Conservation (phyloP, 352 stramenopile genomes). For the Phytophthora pini region DNA sequence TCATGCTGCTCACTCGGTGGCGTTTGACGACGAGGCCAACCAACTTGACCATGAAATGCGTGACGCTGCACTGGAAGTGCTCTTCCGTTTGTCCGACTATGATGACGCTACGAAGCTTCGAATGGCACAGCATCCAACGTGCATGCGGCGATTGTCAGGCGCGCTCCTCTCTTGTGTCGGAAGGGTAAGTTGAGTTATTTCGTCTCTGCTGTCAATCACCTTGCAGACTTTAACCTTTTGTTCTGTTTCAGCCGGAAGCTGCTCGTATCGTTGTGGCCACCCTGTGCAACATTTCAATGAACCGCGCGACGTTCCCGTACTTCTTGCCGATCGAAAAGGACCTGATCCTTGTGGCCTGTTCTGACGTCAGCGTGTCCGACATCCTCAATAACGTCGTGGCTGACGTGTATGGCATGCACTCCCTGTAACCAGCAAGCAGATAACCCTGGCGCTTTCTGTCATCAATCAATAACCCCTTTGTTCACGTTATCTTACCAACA, state of each 20-base stretch:
- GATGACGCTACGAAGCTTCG: conserved; percentile 73
- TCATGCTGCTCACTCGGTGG: conserved; percentile 25
- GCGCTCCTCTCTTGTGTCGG: conserved; percentile 75
- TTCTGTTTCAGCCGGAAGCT: conserved; percentile 58
- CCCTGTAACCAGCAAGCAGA: conserved; percentile 45
- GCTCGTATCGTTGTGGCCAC: conserved; percentile 76
- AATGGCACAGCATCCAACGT: conserved; percentile 71
- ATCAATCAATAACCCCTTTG: conserved; percentile 8
- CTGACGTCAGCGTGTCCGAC: conserved; percentile 77
- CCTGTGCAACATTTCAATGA: conserved; percentile 81
- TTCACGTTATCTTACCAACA: conserved; percentile 17
- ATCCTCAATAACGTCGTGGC: conserved; percentile 85
- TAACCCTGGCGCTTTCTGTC: conserved; percentile 3
- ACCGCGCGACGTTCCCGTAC: conserved; percentile 75
- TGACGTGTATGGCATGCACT: conserved; percentile 86
- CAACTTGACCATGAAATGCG: conserved; percentile 82
- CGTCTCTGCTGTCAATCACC: not conserved
- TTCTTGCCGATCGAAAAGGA: conserved; percentile 84
- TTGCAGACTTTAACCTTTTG: conserved; percentile 17
- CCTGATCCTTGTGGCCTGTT: conserved; percentile 74
- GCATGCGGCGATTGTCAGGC: conserved; percentile 56
- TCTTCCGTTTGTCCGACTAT: conserved; percentile 74
- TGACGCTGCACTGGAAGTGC: conserved; percentile 73
- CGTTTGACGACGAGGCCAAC: conserved; percentile 45
- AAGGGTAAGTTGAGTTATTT: conserved; percentile 46